Evolutionary conservation across 371 early-diverging fungal genomes (phyloP).

Genomic region (Entomophthora muscae): DNA sequence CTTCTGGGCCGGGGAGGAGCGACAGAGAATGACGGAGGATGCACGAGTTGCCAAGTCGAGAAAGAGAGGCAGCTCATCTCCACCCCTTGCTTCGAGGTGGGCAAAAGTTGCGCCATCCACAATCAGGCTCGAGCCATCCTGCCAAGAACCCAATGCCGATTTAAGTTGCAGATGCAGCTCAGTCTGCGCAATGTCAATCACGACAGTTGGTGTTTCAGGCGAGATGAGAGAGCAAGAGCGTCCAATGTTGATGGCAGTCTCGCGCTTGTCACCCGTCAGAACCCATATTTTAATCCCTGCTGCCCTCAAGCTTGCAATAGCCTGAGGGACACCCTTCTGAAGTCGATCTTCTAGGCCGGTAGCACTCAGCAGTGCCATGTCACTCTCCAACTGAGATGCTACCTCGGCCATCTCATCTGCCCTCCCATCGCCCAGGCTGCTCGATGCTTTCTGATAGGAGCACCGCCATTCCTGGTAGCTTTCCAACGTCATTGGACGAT

Average conservation of each 20-base stretch:
- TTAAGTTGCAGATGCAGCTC: slow-evolving; percentile 4
- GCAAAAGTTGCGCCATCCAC: slow-evolving; percentile 19
- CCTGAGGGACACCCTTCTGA: slow-evolving; percentile 65
- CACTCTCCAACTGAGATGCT: slow-evolving; percentile 26
- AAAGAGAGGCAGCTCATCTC: slow-evolving; percentile 18
- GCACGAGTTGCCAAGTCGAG: slow-evolving; percentile 27
- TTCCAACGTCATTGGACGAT: slow-evolving; percentile 32
- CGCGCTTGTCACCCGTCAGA: slow-evolving; percentile 89
- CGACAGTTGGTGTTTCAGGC: slow-evolving; percentile 40
- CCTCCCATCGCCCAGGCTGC: slow-evolving; percentile 30
- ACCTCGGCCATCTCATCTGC: not conserved
- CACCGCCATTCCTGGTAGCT: slow-evolving; percentile 45
- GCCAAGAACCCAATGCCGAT: not conserved
- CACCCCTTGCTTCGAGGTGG: slow-evolving; percentile 8
- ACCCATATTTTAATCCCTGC: slow-evolving; percentile 78
- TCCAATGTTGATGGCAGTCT: slow-evolving; percentile 82
- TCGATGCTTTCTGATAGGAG: slow-evolving; percentile 43
- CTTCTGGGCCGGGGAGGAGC: slow-evolving; percentile 90
- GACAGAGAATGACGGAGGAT: slow-evolving; percentile 62
- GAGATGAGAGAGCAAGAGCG: slow-evolving; percentile 42
- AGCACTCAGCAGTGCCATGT: slow-evolving; percentile 33
- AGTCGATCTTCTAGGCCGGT: slow-evolving; percentile 66
- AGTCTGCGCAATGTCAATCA: slow-evolving; percentile 21
- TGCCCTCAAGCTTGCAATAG: slow-evolving; percentile 48
- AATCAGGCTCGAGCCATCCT: slow-evolving; percentile 2